phyloP scores from a whole-genome alignment of 2,329 filamentous ascomycete genomes.

The Lachnellula willkommii region DNA sequence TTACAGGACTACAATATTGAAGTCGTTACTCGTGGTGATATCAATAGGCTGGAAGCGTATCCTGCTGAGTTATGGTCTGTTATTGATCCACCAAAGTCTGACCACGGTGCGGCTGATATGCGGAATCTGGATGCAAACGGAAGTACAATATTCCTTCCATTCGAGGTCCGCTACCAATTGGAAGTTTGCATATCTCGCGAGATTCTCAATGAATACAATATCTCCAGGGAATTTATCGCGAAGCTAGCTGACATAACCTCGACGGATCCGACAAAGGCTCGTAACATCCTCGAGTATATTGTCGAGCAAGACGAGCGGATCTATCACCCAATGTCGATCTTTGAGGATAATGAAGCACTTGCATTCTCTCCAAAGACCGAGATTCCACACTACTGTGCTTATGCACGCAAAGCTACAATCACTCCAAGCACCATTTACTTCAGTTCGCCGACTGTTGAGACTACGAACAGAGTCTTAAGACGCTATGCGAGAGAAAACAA shows the following conservation, averaged over 20 bases:
- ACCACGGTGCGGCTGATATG: constrained; percentile 15
- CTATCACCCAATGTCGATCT: constrained; percentile 68
- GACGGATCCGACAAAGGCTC: constrained; percentile 44
- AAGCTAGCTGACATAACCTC: constrained; percentile 49
- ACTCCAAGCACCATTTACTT: constrained; percentile 82
- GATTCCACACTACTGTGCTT: constrained; percentile 67
- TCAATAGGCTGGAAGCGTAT: constrained; percentile 37
- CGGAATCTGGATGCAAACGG: constrained; percentile 13
- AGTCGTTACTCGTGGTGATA: constrained; percentile 39
- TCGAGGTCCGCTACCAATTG: constrained; percentile 78
- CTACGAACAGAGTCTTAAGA: constrained; percentile 80
- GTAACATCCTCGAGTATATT: constrained; percentile 67
- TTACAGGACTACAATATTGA: constrained; percentile 70
- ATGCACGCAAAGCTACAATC: constrained; percentile 69
- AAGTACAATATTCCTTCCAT: constrained; percentile 48
- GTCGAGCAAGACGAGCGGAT: constrained; percentile 57
- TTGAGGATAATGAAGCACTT: constrained; percentile 49
- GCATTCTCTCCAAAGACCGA: constrained; percentile 43
- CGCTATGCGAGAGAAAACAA: constrained; percentile 54
- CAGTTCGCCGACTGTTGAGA: constrained; percentile 72
- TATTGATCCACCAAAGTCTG: constrained; percentile 29
- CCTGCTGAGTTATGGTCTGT: constrained; percentile 39
- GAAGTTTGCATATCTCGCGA: constrained; percentile 87
- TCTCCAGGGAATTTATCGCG: constrained; percentile 62
- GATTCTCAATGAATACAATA: constrained; percentile 68